Base-by-base conservation (phyloP, 768 basidiomycete genomes). In the Amanita fuliginea region DNA sequence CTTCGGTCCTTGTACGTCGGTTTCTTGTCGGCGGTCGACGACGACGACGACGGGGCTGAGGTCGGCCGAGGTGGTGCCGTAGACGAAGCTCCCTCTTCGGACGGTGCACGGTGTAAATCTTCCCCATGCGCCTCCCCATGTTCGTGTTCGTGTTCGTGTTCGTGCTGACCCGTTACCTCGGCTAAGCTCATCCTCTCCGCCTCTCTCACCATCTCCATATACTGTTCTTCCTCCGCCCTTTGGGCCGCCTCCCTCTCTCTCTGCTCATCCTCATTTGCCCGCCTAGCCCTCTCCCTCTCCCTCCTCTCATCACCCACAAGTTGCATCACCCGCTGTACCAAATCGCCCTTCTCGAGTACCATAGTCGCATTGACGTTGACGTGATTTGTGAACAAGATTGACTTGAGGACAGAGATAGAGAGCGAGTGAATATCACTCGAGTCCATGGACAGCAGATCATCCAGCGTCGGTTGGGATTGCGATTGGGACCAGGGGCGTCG, bases 261-360 rank as follows among this genome's bases (percentile, higher is more conserved):
- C 30, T 71, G 73, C 60, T 69, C 74, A 46, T 55, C 60, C 52
- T 77, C 73, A 36, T 74, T 71, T n/a, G 66, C 67, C 36, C 59
- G 57, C 44, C 70, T 60, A 57, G 73, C 68, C 51, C 75, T 59
- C 55, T 75, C 77, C 53, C 80, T 61, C 42, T 80, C 77, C 26
- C 63, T 56, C 53, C 69, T 66, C 60, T 88, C 86, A 52, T 80
- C 80, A 46, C 81, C 81, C 14, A 90, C 65, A 10, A 91, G 64
- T 13, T 63, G 67, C 49, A 67, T 56, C 21, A 89, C 88, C 58
- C 84, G 86, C 37, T 63, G 71, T 11, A 92, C 86, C n/a, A 92
- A 63, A 44, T 92, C 89, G 19, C 72, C 67, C 69, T 96, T 96
- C 69, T 96, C 93, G n/a, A 95, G 67, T 1, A 93, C 67, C 58